phyloP scores from a whole-genome alignment of 1,284 basidiomycete species.

The Tranzscheliella williamsii region DNA sequence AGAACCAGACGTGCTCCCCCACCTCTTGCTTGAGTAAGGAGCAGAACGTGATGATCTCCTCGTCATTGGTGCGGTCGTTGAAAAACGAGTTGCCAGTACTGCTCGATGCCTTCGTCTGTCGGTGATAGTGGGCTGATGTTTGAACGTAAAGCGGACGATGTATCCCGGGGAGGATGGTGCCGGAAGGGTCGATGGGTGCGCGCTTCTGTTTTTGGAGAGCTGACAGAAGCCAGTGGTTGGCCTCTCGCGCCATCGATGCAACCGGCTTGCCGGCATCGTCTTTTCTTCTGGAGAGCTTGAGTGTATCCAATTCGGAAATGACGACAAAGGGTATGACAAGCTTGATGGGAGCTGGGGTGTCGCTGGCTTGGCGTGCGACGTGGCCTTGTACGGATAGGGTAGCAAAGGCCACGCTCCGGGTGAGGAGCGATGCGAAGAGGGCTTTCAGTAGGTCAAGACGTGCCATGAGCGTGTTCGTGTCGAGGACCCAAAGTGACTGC shows the following conservation, averaged over 20 bases:
- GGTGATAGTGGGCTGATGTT: constrained; percentile 15
- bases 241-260: constrained; percentile 25
- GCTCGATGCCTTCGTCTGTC: neutral
- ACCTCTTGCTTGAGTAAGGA: constrained; percentile 17
- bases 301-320: constrained; percentile 30
- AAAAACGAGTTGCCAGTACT: neutral
- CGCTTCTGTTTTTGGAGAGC: constrained; percentile 39
- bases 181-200: constrained; percentile 12
- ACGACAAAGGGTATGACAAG: constrained; percentile 35
- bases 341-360: constrained; percentile 3
- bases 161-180: constrained; percentile 7
- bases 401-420: constrained; percentile 20
- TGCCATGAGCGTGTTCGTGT: constrained; percentile 39
- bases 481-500: constrained; percentile 39
- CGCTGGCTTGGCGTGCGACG: neutral
- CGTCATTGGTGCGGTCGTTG: constrained; percentile 17
- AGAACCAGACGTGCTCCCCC: constrained; percentile 14
- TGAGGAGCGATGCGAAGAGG: constrained; percentile 30
- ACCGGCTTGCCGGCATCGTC: constrained; percentile 17
- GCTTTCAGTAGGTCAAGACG: constrained; percentile 34
- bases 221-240: constrained; percentile 34
- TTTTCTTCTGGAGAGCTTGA: constrained; percentile 22
- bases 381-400: too few relatives aligned
- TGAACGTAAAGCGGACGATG: constrained; percentile 28
- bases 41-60: constrained; percentile 33